Evolutionary conservation across 768 basidiomycete genomes (phyloP), one percentile per base, ranked within the genome.

Genomic region (Chalciporus chontae): DNA sequence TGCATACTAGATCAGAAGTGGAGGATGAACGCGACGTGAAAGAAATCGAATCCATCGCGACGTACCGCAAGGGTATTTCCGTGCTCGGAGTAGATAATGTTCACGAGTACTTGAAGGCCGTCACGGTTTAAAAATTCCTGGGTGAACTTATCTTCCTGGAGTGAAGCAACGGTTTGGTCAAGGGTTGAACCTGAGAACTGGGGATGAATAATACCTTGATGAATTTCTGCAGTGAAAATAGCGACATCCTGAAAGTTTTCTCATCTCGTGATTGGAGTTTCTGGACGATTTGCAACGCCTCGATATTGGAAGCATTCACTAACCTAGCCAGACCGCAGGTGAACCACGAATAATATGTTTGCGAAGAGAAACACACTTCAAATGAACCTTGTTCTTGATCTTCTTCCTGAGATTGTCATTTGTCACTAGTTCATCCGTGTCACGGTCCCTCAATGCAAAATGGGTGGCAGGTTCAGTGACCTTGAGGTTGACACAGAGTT

Each of bases 51-150:
- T 24, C 23, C 36, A 27, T 17, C 0, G 18, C 31, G 26, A 74
- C 76, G 62, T 56, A 92, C 90, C 38, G 93, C 92, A 34, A 95
- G 81, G 1, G 84, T 86, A 64, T 96, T 96, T 32, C 93, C 92
- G 47, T 83, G 80, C 15, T 76, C 77, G 3, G 68, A 68, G 48
- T 77, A 73, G 52, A 94, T 87, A 34, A 89, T 78, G 26, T 77
- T 74, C 27, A 90, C 81, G 14, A 96, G 75, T 56, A 86, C 82
- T 27, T 69, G 64, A 29, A 94, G 71, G 1, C 94, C 93, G 52
- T 83, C 78, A 31, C 83, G 77, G 40, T 75, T 78, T 17, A 94
- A 69, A 63, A 94, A 96, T 61, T 86, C 87, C 40, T 75, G 76
- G 2, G 85, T 81, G 54, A 94, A 96, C 60, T 83, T 81, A 54